These are phyloP conservation scores for Globisporangium ultimum DNA, from an alignment of 352 stramenopile genomes.

Conservation along the genomic window DNA sequence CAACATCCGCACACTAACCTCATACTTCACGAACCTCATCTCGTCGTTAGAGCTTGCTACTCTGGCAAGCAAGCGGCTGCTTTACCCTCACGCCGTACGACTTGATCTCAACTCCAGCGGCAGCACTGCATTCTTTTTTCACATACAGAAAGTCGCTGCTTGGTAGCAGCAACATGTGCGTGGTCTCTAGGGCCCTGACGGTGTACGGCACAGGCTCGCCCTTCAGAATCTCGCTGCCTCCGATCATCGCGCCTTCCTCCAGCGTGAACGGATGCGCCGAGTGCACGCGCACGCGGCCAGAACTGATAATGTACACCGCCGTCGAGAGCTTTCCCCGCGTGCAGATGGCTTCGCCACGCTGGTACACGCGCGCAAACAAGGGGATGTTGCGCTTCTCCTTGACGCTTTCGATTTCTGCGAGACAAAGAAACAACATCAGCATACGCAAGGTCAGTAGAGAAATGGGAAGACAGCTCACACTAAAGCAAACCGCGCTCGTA, in stretches of 20 bases:
- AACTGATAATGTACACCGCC: constrained; percentile 80
- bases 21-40: background rate
- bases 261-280: constrained; percentile 63
- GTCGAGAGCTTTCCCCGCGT: constrained; percentile 58
- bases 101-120: background rate
- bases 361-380: constrained; percentile 69
- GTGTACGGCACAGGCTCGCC: constrained; percentile 77
- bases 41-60: constrained; percentile 7
- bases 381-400: constrained; percentile 48
- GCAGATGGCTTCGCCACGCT: constrained; percentile 57
- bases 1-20: no score
- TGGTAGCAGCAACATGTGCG: constrained; percentile 64
- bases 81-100: constrained; percentile 4
- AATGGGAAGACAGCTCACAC: no score
- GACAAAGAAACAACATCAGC: background rate
- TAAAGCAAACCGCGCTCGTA: constrained; percentile 13
- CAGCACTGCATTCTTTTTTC: constrained; percentile 26
- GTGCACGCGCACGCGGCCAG: constrained; percentile 58
- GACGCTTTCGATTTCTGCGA: constrained; percentile 47
- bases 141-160: constrained; percentile 57
- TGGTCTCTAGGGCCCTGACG: constrained; percentile 40
- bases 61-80: background rate
- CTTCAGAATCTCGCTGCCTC: constrained; percentile 61
- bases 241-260: constrained; percentile 48
- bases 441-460: background rate